Conservation (phyloP, 2,329 filamentous ascomycete species). For the Graphilbum fragrans region DNA sequence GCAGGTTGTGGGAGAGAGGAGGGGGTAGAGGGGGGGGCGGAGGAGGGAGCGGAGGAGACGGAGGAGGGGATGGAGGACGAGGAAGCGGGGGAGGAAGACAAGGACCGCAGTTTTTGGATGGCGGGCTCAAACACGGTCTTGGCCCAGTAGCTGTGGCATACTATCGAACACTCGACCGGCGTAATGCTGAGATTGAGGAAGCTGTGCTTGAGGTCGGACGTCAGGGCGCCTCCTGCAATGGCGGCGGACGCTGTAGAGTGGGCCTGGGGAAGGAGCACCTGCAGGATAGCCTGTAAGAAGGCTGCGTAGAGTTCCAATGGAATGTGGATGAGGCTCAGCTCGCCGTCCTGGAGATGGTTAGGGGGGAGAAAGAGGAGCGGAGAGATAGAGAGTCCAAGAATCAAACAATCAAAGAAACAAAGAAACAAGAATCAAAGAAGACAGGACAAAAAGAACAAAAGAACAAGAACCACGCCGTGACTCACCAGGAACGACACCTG, state of each 20-base stretch:
- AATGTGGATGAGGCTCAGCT: constrained; percentile 81
- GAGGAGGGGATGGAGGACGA: too few species aligned
- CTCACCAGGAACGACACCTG: constrained; percentile 46
- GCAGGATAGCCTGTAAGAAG: constrained; percentile 80
- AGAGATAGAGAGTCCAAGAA: background rate
- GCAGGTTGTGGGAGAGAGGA: too few species aligned
- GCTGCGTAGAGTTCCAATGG: constrained; percentile 65
- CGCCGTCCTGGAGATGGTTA: constrained; percentile 56
- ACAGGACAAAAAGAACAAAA: background rate
- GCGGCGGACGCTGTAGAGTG: constrained; percentile 20
- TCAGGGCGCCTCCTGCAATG: constrained; percentile 19
- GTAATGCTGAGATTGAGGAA: constrained; percentile 94
- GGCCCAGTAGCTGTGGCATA: constrained; percentile 69
- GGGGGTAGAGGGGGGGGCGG: too few species aligned
- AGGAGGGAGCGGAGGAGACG: too few species aligned
- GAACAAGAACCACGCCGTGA: constrained; percentile 10
- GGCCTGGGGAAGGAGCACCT: constrained; percentile 61
- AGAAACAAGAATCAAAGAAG: background rate
- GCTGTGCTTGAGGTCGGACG: constrained; percentile 47
- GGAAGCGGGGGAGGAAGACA: too few species aligned
- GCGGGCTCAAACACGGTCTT: constrained; percentile 63
- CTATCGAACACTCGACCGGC: constrained; percentile 82
- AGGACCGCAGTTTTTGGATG: constrained; percentile 27
- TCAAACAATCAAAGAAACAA: too few species aligned
- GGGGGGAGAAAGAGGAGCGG: background rate